Percentiles rank a stretch among this genome's conserved stretches.
These are phyloP conservation scores for Aureobasidium leucospermi DNA, from an alignment of 2,329 filamentous ascomycete species.

Conservation along the genomic window DNA sequence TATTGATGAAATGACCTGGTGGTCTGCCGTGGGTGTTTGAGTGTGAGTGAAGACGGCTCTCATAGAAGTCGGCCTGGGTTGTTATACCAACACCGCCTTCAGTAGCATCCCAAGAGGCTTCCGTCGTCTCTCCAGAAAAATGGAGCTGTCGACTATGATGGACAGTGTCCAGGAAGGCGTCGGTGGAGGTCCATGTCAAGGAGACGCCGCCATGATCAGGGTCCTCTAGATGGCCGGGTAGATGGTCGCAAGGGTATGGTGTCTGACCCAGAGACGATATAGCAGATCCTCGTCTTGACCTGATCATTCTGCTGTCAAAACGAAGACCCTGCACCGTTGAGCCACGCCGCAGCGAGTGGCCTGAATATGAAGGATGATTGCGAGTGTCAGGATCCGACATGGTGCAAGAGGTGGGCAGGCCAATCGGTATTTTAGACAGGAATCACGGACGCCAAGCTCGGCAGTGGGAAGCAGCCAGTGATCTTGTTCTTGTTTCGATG, in stretches of 20 bases:
- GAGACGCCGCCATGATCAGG: not conserved
- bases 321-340: not conserved
- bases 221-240: not conserved
- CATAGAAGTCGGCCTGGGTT: not conserved
- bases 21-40: not conserved
- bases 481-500: constrained; percentile 3
- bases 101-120: not conserved
- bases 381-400: not conserved
- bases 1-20: not conserved
- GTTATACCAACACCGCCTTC: not conserved
- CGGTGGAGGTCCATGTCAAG: not conserved
- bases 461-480: not conserved
- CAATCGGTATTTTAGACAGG: constrained; percentile 3
- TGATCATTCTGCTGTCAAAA: constrained; percentile 8
- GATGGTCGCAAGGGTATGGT: constrained; percentile 1
- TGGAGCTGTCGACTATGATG: not conserved
- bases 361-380: not conserved
- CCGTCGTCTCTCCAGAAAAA: not conserved
- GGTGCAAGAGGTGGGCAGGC: not conserved
- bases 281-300: constrained; percentile 6
- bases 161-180: not conserved
- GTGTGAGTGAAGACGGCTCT: not conserved
- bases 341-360: not conserved
- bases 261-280: not conserved
- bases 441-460: constrained; percentile 5